Base-by-base conservation (phyloP, 2,329 filamentous ascomycete species). In the Fusarium sp. region DNA sequence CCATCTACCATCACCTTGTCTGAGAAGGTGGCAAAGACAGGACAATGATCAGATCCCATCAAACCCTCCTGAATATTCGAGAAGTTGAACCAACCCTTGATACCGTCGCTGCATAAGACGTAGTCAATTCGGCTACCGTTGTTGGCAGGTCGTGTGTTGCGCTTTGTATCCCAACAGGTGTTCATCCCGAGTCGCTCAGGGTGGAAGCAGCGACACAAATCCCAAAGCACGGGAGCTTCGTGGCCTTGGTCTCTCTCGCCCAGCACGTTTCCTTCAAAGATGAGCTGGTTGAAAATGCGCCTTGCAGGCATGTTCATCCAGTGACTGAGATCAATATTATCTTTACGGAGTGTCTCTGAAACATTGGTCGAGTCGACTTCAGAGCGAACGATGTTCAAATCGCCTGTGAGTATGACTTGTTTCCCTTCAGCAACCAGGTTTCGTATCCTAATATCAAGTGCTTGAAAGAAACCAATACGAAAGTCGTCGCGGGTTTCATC, bases 1-100 rank as follows among this genome's bases (percentile, higher is more conserved):
- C 82, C 85, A 15, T 84, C 78, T 8, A 86, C 70, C 0, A 75
- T 73, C 3, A 97, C 86, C 4, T 75, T 82, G 36, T 94, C 88
- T 18, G 89, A 88, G 26, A 97, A 83, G 4, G 86, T 85, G 1
- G 90, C 93, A 77, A 91, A 98, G 2, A 98, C 95, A 0, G 96
- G 96, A 73, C 96, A 99, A 78, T 99, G 96, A 76, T 99, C 96
- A 2, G 95, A 98, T 0, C 96, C 96, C 86, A 97, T 91, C 23
- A 98, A 82, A 0, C 94, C 94, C 79, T 97, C 93, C 77, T 98
- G 96, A 33, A 98, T 98, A 73, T 97, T 90, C 8, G 93, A 88
- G 42, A 90, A 88, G 28, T 82, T 83, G 74, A 97, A 92, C 93
- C 94, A 97, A 52, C 86, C 82, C 73, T 90, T 92, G 83, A 97